Conservation (phyloP, 1,284 basidiomycete genomes). For the Naganishia cerealis region DNA sequence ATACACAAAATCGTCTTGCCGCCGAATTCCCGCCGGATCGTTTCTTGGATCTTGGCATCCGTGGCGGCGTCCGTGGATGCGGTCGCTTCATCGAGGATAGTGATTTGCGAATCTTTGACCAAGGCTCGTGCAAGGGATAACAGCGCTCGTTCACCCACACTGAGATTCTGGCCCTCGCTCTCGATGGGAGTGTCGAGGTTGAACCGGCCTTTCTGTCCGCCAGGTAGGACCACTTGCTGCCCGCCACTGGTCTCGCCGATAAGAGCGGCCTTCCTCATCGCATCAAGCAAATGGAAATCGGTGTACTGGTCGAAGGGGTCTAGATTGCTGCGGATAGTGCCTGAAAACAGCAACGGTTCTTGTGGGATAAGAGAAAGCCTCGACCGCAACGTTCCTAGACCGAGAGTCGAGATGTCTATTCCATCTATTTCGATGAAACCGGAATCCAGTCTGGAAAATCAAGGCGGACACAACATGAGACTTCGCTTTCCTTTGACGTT, state of each 20-base stretch:
- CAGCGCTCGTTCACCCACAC: slow-evolving; percentile 64
- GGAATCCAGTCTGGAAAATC: slow-evolving; percentile 38
- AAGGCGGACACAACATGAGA: not conserved
- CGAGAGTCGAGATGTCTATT: slow-evolving; percentile 54
- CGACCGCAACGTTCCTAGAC: slow-evolving; percentile 52
- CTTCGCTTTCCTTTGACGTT: too few relatives aligned
- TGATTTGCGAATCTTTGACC: slow-evolving; percentile 70
- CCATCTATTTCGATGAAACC: slow-evolving; percentile 57
- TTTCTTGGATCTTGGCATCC: slow-evolving; percentile 78
- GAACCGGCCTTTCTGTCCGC: slow-evolving; percentile 45
- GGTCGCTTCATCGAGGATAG: slow-evolving; percentile 69
- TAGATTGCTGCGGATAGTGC: slow-evolving; percentile 64
- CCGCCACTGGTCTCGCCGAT: slow-evolving; percentile 46
- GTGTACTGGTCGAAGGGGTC: slow-evolving; percentile 71
- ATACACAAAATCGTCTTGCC: slow-evolving; percentile 78
- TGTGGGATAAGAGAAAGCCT: slow-evolving; percentile 60
- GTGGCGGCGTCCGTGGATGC: slow-evolving; percentile 77
- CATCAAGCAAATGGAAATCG: slow-evolving; percentile 73
- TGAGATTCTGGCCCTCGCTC: slow-evolving; percentile 65
- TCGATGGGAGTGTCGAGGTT: slow-evolving; percentile 64
- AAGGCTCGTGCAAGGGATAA: slow-evolving; percentile 78
- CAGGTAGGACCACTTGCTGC: not conserved
- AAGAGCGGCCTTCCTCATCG: slow-evolving; percentile 71
- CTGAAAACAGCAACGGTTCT: slow-evolving; percentile 58
- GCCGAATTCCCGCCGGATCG: slow-evolving; percentile 77